Conservation (phyloP, 495 filamentous ascomycete species). For the Choiromyces venosus region DNA sequence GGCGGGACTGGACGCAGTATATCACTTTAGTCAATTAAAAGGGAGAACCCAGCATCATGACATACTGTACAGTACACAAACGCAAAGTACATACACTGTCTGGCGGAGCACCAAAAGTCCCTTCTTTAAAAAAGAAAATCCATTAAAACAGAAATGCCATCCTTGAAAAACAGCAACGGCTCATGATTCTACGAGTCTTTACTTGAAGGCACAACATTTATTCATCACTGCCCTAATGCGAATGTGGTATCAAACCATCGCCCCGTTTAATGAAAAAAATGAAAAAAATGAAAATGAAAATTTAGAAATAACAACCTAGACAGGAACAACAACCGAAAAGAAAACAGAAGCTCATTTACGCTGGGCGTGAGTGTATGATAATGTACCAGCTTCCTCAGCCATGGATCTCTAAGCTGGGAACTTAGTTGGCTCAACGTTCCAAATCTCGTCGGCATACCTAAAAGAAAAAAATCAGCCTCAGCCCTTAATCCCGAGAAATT, state of each 20-base stretch:
- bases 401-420: background rate
- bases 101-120: background rate
- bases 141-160: background rate
- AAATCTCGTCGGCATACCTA: conserved; percentile 79
- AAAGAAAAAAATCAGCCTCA: background rate
- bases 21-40: background rate
- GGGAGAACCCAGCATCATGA: background rate
- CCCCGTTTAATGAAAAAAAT: background rate
- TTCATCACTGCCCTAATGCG: background rate
- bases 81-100: no score
- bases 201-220: background rate
- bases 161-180: background rate
- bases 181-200: background rate
- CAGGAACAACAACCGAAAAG: background rate
- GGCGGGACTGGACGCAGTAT: background rate
- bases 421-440: conserved; percentile 77
- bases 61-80: background rate
- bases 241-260: background rate
- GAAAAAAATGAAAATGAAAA: background rate
- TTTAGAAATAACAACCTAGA: conserved; percentile 1
- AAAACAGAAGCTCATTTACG: background rate
- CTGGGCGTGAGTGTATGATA: background rate
- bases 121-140: background rate
- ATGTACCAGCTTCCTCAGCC: background rate
- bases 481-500: background rate